Percentiles rank a stretch among this genome's conserved stretches.
Conservation (phyloP, 768 basidiomycete species). For the Termitomyces sp. region DNA sequence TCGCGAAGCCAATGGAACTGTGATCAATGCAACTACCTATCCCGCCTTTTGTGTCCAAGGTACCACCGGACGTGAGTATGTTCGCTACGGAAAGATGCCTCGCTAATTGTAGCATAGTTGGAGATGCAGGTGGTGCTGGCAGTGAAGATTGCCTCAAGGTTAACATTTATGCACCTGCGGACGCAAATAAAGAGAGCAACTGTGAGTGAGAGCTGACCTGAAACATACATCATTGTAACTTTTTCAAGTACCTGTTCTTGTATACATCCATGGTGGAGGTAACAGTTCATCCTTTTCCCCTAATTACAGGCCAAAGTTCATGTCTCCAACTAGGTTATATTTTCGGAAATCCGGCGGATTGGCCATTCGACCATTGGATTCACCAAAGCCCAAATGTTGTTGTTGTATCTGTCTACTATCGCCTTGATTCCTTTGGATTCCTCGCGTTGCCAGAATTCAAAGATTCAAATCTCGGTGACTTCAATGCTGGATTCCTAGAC, state of each 20-base stretch:
- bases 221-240: background rate
- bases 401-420: conserved; percentile 63
- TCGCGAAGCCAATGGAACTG: conserved; percentile 24
- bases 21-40: conserved; percentile 48
- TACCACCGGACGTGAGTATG: conserved; percentile 35
- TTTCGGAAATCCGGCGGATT: conserved; percentile 56
- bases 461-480: conserved; percentile 26
- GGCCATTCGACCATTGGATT: conserved; percentile 64
- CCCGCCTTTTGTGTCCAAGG: conserved; percentile 60
- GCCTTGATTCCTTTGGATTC: conserved; percentile 60
- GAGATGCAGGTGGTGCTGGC: conserved; percentile 58
- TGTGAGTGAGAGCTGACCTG: conserved; percentile 25
- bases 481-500: conserved; percentile 28
- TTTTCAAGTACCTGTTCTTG: conserved; percentile 35
- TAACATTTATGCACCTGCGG: conserved; percentile 56
- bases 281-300: background rate
- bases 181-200: conserved; percentile 38
- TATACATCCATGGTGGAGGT: conserved; percentile 48
- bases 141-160: conserved; percentile 64
- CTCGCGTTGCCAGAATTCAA: conserved; percentile 43
- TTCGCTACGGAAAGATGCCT: background rate
- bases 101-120: conserved; percentile 23
- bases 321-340: conserved; percentile 34
- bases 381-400: conserved; percentile 57
- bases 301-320: background rate